Conservation (phyloP, 768 basidiomycete genomes). For the Clavaria fumosa region DNA sequence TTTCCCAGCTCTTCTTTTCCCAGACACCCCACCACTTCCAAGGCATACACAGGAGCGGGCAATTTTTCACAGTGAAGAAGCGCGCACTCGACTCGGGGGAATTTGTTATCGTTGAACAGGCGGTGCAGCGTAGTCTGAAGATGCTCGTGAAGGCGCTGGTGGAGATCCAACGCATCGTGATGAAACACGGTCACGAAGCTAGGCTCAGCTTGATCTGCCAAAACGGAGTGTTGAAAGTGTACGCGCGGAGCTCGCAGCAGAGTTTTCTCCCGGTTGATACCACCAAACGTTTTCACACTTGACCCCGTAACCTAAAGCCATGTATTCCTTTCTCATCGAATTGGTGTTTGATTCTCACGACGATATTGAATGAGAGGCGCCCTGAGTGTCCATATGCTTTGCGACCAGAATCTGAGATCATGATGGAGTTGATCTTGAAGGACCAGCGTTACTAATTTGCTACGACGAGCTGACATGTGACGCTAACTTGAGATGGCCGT, state of each 20-base stretch:
- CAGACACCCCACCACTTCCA: slow-evolving; percentile 48
- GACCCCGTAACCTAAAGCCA: too few species aligned
- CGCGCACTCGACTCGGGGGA: slow-evolving; percentile 25
- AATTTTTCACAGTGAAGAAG: slow-evolving; percentile 36
- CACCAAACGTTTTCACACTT: slow-evolving; percentile 20
- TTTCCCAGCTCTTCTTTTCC: slow-evolving; percentile 55
- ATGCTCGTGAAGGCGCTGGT: slow-evolving; percentile 25
- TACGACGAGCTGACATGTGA: too few species aligned
- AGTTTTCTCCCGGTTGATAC: slow-evolving; percentile 32
- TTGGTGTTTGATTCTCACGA: too few species aligned
- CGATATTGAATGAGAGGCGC: too few species aligned
- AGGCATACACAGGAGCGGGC: slow-evolving; percentile 40
- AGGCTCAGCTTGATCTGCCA: slow-evolving; percentile 41
- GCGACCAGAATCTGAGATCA: too few species aligned
- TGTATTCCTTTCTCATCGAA: too few species aligned
- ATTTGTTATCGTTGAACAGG: slow-evolving; percentile 18
- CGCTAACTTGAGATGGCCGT: too few species aligned
- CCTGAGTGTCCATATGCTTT: too few species aligned
- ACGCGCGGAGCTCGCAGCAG: slow-evolving; percentile 27
- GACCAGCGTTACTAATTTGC: too few species aligned
- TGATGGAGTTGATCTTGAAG: too few species aligned
- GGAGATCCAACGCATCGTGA: slow-evolving; percentile 32
- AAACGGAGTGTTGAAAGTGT: slow-evolving; percentile 31
- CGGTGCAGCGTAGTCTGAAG: slow-evolving; percentile 22
- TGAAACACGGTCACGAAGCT: slow-evolving; percentile 35